Percentiles rank a stretch among this genome's conserved stretches.
Evolutionary conservation across 805 yeast genomes (phyloP).

Genomic region (Cyberlindnera bimundalis): DNA sequence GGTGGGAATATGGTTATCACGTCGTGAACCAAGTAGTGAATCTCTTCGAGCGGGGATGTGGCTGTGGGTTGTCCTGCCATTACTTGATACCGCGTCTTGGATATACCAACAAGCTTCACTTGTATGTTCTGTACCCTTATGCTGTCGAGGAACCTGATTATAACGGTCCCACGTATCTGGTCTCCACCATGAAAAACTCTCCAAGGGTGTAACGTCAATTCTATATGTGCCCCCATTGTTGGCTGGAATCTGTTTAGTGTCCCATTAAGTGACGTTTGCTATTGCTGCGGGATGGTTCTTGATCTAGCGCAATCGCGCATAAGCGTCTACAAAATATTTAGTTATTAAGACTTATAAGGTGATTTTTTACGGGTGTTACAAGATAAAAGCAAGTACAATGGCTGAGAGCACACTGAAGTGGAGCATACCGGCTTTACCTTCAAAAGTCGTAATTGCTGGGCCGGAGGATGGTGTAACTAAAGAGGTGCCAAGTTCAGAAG

Average conservation of each 20-base stretch:
- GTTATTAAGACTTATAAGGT: no score
- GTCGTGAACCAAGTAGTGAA: slow-evolving; percentile 8
- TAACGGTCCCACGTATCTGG: slow-evolving; percentile 7
- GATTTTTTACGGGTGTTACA: no score
- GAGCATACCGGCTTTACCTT: not conserved
- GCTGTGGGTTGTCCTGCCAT: not conserved
- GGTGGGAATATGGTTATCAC: slow-evolving; percentile 10
- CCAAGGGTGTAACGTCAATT: slow-evolving; percentile 5
- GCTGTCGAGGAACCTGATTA: slow-evolving; percentile 2
- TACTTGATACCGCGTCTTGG: not conserved
- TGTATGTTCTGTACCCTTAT: slow-evolving; percentile 5
- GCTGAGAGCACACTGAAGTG: not conserved
- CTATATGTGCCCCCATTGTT: not conserved
- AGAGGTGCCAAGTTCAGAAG: no score
- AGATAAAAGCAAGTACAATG: not conserved
- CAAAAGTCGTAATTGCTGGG: not conserved
- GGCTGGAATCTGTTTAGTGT: no score
- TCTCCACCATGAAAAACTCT: slow-evolving; percentile 7
- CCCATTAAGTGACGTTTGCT: no score
- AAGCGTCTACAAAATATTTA: no score
- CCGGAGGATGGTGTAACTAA: not conserved
- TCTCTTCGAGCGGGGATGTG: not conserved
- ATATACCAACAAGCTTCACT: slow-evolving; percentile 7
- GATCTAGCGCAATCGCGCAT: no score
- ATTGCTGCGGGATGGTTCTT: no score